Conservation (phyloP, 768 basidiomycete genomes). For the Harrya chromipes region DNA sequence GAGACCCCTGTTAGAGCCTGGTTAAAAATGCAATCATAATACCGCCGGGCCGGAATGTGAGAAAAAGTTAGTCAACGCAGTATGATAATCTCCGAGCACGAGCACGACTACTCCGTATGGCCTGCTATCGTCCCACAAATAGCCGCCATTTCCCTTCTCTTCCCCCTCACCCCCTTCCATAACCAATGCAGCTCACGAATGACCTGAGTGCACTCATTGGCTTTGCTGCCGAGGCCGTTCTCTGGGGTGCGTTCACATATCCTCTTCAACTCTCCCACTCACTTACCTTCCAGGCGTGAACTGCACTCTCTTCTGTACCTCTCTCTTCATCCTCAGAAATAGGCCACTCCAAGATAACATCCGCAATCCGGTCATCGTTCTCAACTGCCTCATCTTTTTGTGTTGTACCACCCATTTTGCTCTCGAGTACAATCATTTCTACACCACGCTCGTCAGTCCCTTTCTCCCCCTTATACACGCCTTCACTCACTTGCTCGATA, state of each 20-base stretch:
- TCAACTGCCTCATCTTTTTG: constrained; percentile 31
- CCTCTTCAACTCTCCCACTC: not conserved
- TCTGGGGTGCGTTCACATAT: constrained; percentile 30
- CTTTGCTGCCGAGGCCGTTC: constrained; percentile 34
- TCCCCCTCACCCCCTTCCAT: not conserved
- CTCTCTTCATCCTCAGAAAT: constrained; percentile 23
- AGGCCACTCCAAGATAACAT: constrained; percentile 9
- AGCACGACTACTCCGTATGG: not conserved
- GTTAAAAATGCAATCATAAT: no score
- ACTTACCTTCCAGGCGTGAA: constrained; percentile 11
- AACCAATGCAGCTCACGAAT: constrained; percentile 21
- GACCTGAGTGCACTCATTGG: constrained; percentile 37
- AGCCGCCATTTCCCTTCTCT: not conserved
- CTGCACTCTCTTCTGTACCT: constrained; percentile 28
- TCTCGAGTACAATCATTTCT: constrained; percentile 37
- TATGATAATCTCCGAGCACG: not conserved
- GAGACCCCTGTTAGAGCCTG: no score
- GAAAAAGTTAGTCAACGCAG: no score
- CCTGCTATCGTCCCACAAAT: not conserved
- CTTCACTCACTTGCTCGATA: constrained; percentile 5
- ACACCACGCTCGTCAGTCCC: constrained; percentile 30
- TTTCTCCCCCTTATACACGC: not conserved
- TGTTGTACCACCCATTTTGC: constrained; percentile 33
- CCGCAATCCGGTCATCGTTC: constrained; percentile 25
- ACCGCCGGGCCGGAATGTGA: no score